Percentiles rank a stretch among this genome's conserved stretches.
These are phyloP conservation scores for Tulasnella sp. DNA, from an alignment of 768 basidiomycete species.

Conservation along the genomic window DNA sequence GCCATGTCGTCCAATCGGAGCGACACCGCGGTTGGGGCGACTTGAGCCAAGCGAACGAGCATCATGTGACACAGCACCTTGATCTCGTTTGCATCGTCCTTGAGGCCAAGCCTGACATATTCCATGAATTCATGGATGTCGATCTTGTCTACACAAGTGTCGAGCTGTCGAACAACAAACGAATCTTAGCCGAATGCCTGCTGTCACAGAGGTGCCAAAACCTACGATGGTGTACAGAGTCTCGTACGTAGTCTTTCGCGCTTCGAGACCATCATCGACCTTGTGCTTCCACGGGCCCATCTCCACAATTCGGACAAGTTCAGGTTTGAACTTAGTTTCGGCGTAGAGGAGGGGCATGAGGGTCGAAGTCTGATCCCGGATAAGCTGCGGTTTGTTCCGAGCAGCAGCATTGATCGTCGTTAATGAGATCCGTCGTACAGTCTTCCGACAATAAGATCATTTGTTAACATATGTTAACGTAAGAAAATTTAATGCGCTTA, in stretches of 20 bases:
- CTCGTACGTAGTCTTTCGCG: slow-evolving; percentile 95
- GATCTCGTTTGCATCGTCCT: slow-evolving; percentile 91
- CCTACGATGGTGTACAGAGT: slow-evolving; percentile 90
- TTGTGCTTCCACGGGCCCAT: slow-evolving; percentile 98
- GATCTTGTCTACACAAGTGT: slow-evolving; percentile 82
- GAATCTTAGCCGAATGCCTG: not conserved
- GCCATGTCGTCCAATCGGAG: slow-evolving; percentile 80
- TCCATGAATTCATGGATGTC: slow-evolving; percentile 80
- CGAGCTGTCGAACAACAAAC: slow-evolving; percentile 46
- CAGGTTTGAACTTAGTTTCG: slow-evolving; percentile 71
- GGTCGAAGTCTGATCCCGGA: slow-evolving; percentile 69
- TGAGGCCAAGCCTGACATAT: slow-evolving; percentile 71
- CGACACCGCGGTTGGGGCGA: slow-evolving; percentile 74
- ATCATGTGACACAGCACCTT: slow-evolving; percentile 96
- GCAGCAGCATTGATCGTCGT: slow-evolving; percentile 92
- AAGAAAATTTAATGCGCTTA: not conserved
- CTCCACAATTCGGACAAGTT: slow-evolving; percentile 81
- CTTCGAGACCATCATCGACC: slow-evolving; percentile 93
- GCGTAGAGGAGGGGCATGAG: slow-evolving; percentile 78
- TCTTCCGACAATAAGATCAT: slow-evolving; percentile 40
- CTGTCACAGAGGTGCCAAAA: not conserved
- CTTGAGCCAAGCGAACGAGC: slow-evolving; percentile 80
- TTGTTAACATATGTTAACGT: not conserved
- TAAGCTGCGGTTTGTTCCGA: slow-evolving; percentile 85
- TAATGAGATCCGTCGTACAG: slow-evolving; percentile 81